These are phyloP conservation scores for Sporobolomyces phaffii DNA, from an alignment of 768 basidiomycete genomes.

Conservation along the genomic window DNA sequence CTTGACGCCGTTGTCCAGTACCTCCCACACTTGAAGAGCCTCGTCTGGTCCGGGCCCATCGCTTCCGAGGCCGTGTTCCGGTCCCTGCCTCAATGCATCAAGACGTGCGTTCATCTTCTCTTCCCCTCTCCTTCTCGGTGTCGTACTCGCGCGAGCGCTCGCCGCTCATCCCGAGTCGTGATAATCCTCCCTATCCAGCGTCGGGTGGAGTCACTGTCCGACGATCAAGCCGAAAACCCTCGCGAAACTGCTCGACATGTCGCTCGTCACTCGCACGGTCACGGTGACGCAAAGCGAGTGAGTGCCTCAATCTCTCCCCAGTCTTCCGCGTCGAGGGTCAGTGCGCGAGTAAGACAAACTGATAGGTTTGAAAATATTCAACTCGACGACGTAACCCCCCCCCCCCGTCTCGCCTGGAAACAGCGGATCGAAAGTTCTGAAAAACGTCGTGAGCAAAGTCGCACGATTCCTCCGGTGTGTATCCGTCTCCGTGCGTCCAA, in stretches of 20 bases:
- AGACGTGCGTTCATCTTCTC: slow-evolving; percentile 3
- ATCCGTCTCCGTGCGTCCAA: slow-evolving; percentile 6
- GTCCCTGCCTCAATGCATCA: slow-evolving; percentile 17
- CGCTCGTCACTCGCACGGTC: neutral
- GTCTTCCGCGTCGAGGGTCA: neutral
- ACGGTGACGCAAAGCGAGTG: slow-evolving; percentile 10
- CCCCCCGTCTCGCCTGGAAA: neutral
- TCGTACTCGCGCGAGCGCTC: neutral
- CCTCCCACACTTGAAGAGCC: slow-evolving; percentile 14
- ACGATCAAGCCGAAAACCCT: slow-evolving; percentile 12
- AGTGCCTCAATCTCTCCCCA: neutral
- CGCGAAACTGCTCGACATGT: slow-evolving; percentile 22
- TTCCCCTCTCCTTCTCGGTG: neutral
- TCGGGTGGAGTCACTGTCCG: slow-evolving; percentile 13
- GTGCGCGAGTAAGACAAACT: no score
- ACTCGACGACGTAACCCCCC: no score
- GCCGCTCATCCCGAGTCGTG: no score
- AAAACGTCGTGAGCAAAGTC: slow-evolving; percentile 1
- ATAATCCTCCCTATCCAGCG: no score
- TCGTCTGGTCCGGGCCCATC: slow-evolving; percentile 19
- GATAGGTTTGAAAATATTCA: neutral
- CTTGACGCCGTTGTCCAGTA: slow-evolving; percentile 26
- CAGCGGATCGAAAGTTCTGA: slow-evolving; percentile 11
- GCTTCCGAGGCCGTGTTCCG: slow-evolving; percentile 18
- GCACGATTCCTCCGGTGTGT: slow-evolving; percentile 15